A percentile compares a stretch with the other conserved stretches of the same genome.
These are phyloP conservation scores for Fonsecaea multimorphosa DNA, from an alignment of 2,329 filamentous ascomycete species.

Conservation along the genomic window DNA sequence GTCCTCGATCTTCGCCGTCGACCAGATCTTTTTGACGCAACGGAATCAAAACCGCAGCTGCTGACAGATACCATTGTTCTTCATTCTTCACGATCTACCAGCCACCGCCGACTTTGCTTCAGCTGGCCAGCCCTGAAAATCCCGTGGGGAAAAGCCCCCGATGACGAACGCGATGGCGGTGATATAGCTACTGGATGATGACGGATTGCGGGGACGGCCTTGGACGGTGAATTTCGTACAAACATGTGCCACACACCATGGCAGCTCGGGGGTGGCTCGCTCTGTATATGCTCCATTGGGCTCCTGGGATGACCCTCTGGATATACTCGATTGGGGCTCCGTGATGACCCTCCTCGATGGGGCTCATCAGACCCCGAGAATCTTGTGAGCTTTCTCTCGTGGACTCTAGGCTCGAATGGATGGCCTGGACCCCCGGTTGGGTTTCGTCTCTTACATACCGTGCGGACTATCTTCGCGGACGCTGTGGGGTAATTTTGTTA, in stretches of 20 bases:
- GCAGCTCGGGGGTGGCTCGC: conserved; percentile 10
- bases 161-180: neutral
- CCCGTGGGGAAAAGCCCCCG: neutral
- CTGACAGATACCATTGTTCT: conserved; percentile 9
- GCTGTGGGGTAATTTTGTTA: conserved; percentile 10
- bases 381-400: neutral
- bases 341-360: neutral
- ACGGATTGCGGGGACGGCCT: conserved; percentile 13
- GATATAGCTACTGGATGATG: neutral
- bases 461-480: conserved; percentile 12
- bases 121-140: neutral
- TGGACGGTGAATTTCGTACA: conserved; percentile 7
- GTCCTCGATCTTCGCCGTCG: neutral
- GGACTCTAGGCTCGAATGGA: neutral
- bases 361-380: neutral
- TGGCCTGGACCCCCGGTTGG: neutral
- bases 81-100: neutral
- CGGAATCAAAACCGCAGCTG: conserved; percentile 20
- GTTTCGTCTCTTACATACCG: neutral
- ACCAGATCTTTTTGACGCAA: conserved; percentile 9
- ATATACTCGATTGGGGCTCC: conserved; percentile 3
- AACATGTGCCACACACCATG: neutral
- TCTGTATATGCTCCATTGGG: conserved; percentile 7
- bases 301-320: neutral
- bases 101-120: too few species aligned